Conservation (phyloP, 1,284 basidiomycete species). For the Erythrobasidium hasegawianum region DNA sequence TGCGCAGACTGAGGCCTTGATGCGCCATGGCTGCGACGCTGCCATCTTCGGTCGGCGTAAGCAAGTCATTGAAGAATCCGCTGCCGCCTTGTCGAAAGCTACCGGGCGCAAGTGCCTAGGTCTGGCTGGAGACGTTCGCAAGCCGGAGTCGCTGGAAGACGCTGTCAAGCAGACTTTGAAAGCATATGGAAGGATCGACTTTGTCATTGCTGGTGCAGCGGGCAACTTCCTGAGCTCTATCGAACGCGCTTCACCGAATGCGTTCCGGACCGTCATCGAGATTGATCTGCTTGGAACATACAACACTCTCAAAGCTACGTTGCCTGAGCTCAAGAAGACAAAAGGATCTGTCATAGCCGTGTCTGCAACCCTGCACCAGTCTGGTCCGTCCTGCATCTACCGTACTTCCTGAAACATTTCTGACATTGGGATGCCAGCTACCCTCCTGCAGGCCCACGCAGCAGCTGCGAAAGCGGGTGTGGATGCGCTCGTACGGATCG, state of each 20-base stretch:
- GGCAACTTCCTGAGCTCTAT: constrained; percentile 55
- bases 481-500: constrained; percentile 75
- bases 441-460: constrained; percentile 86
- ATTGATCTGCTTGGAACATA: constrained; percentile 94
- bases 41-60: constrained; percentile 53
- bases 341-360: constrained; percentile 81
- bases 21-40: constrained; percentile 62
- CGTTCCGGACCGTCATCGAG: constrained; percentile 86
- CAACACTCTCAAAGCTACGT: constrained; percentile 88
- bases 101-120: constrained; percentile 69
- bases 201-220: constrained; percentile 63
- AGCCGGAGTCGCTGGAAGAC: constrained; percentile 65
- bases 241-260: constrained; percentile 73
- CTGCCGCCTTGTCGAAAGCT: constrained; percentile 63
- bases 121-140: constrained; percentile 75
- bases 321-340: constrained; percentile 64
- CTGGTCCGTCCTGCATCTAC: too few relatives aligned
- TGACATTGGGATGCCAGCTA: too few relatives aligned
- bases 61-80: constrained; percentile 68
- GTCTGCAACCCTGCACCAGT: constrained; percentile 75
- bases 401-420: too few relatives aligned
- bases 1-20: constrained; percentile 78
- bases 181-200: constrained; percentile 83
- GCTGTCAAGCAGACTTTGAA: constrained; percentile 74
- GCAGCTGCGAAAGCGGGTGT: constrained; percentile 93